Evolutionary conservation across 2,329 filamentous ascomycete genomes (phyloP).

Genomic region (Monilinia aucupariae): DNA sequence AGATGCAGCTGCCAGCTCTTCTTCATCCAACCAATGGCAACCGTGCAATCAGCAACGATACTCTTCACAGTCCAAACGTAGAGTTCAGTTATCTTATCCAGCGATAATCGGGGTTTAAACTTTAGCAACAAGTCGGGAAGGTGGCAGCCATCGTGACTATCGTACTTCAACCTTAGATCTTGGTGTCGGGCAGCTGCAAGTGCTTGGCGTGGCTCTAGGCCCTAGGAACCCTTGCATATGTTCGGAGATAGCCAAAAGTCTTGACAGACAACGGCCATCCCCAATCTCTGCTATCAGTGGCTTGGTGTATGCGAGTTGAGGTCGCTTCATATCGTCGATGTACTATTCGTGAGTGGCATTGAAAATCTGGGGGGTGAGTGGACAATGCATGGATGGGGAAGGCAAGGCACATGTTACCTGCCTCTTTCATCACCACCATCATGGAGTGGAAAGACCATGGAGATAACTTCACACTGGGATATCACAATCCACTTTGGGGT

Average conservation of each 20-base stretch:
- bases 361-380: constrained; percentile 1
- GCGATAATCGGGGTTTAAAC: neutral
- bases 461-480: neutral
- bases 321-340: constrained; percentile 1
- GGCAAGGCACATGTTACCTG: constrained; percentile 4
- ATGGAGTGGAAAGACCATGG: neutral
- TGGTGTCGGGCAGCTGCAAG: neutral
- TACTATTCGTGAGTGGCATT: constrained; percentile 1
- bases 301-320: neutral
- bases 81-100: neutral
- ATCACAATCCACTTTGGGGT: neutral
- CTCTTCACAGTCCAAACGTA: neutral
- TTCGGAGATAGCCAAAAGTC: neutral
- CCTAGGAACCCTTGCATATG: constrained; percentile 1
- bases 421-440: constrained; percentile 11
- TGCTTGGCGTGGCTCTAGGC: constrained; percentile 6
- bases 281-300: constrained; percentile 6
- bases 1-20: constrained; percentile 1
- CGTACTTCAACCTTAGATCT: neutral
- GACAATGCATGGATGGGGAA: neutral
- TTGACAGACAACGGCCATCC: constrained; percentile 9
- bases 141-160: constrained; percentile 5
- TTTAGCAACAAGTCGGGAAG: constrained; percentile 8
- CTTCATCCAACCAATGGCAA: neutral
- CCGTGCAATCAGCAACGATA: neutral